Evolutionary conservation across 2,329 filamentous ascomycete genomes (phyloP).

Genomic region (Colletotrichum shisoi): DNA sequence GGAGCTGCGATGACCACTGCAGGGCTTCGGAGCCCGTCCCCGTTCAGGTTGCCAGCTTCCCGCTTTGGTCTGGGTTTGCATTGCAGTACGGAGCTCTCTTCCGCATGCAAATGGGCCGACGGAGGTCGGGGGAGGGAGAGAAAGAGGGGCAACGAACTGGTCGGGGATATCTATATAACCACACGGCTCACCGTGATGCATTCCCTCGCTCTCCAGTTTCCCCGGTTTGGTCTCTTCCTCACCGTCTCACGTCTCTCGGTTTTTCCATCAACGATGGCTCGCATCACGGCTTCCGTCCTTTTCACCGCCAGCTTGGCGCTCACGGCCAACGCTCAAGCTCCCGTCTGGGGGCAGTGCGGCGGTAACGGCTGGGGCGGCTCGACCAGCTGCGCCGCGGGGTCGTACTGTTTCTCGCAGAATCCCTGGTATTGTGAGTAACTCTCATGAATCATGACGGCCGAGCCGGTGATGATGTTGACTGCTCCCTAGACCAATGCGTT

Average conservation of each 20-base stretch:
- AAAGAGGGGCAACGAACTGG: background rate
- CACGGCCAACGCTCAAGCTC: conserved; percentile 28
- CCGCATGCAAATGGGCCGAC: background rate
- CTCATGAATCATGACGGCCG: background rate
- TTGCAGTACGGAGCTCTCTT: background rate
- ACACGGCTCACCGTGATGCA: background rate
- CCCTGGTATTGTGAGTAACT: conserved; percentile 62
- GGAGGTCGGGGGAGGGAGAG: no score
- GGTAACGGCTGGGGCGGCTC: conserved; percentile 50
- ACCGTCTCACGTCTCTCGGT: no score
- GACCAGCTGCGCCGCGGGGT: conserved; percentile 53
- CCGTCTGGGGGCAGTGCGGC: conserved; percentile 52
- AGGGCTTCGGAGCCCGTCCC: background rate
- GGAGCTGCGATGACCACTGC: no score
- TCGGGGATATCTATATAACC: background rate
- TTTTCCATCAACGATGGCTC: conserved; percentile 23
- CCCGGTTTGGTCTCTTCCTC: no score
- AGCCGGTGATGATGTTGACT: background rate
- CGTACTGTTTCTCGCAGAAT: conserved; percentile 49
- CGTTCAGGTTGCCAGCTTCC: background rate
- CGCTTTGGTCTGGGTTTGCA: background rate
- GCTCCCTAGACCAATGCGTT: conserved; percentile 22
- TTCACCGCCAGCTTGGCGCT: conserved; percentile 13
- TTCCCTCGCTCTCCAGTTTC: background rate
- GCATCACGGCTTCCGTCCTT: conserved; percentile 13